Base-by-base conservation (phyloP, 139 green algal genomes). In the Coelastrella sp. region DNA sequence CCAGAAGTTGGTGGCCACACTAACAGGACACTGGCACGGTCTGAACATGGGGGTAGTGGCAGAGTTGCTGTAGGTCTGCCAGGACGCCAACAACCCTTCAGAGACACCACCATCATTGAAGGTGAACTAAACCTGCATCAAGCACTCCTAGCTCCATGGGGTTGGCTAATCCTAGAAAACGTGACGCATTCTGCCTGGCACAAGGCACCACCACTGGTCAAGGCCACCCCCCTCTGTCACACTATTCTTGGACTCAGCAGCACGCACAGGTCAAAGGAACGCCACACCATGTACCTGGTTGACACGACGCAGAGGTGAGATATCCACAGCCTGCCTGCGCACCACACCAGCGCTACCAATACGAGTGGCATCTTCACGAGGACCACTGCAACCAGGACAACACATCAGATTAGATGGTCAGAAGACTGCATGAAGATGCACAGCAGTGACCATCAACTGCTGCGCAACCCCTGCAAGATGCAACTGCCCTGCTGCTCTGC, bases 331-430 rank as follows among this genome's bases (percentile, higher is more conserved):
- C 94, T 99, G 98, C 82, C 98, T 93, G 72, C 97, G 95, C 72
- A 99, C 97, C 75, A 99, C 98, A 95, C 98, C 98, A 27, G 98
- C 98, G 57, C 94, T 98, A 80, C 98, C 98, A 90, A 99, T 99
- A 89, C 98, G 96, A 63, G 98, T 99, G 87, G 98, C 98, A 87
- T 99, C 98, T 94, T 99, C 98, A 92, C 98, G 97, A 11, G 98
- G 98, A 24, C 98, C 98, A 79, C 96, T 99, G 95, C 94, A 92
- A 9, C 22, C 0, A 12, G 58, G 24, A 11, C n/a, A 10, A 65
- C 7, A 58, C 5, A 58, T 6, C 70, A 78, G 17, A 22, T 22
- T 9, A 25, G 15, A 78, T 78, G 65, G 65, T 22, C 4, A 4
- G 15, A 0, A 73, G 65, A 15, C 65, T 73, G 14, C 35, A 49